Percentiles rank a stretch among this genome's conserved stretches.
phyloP scores from a whole-genome alignment of 1,139 yeast species.

The Pichia sp. region DNA sequence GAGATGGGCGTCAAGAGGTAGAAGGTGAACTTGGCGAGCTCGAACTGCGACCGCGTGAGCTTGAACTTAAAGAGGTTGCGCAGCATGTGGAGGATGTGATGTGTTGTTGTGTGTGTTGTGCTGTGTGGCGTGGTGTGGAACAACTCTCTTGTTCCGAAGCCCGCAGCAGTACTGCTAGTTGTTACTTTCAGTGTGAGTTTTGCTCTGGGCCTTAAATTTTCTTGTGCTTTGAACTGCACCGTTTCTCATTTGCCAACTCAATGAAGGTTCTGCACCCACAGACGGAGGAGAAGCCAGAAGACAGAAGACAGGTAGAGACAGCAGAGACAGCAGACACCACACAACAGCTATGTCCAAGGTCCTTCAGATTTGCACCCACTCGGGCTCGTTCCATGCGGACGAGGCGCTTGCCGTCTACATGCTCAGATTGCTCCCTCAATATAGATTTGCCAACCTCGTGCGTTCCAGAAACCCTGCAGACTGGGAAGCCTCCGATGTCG shows the following conservation, averaged over 20 bases:
- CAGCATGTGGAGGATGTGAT: too few relatives aligned
- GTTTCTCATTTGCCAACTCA: too few relatives aligned
- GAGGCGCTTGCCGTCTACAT: constrained; percentile 94
- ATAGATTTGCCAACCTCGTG: constrained; percentile 54
- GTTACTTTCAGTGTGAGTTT: too few relatives aligned
- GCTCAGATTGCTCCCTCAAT: constrained; percentile 68
- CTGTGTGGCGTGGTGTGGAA: neutral
- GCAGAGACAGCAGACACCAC: neutral
- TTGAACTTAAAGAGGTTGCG: too few relatives aligned
- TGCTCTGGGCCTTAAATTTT: too few relatives aligned
- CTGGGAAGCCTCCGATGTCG: constrained; percentile 86
- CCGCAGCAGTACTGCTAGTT: too few relatives aligned
- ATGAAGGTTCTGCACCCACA: too few relatives aligned
- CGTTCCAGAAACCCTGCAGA: constrained; percentile 78
- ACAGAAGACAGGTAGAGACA: neutral
- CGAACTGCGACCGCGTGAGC: constrained; percentile 29
- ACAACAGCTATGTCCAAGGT: constrained; percentile 16
- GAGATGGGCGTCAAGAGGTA: constrained; percentile 80
- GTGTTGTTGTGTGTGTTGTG: neutral
- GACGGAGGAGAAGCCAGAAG: too few relatives aligned
- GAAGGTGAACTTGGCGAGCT: constrained; percentile 57
- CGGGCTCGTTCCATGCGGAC: constrained; percentile 96
- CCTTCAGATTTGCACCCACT: constrained; percentile 75
- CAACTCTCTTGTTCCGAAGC: neutral
- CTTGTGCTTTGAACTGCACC: too few relatives aligned